Base-by-base conservation (phyloP, 1,284 basidiomycete species). In the Tilletia horrida region DNA sequence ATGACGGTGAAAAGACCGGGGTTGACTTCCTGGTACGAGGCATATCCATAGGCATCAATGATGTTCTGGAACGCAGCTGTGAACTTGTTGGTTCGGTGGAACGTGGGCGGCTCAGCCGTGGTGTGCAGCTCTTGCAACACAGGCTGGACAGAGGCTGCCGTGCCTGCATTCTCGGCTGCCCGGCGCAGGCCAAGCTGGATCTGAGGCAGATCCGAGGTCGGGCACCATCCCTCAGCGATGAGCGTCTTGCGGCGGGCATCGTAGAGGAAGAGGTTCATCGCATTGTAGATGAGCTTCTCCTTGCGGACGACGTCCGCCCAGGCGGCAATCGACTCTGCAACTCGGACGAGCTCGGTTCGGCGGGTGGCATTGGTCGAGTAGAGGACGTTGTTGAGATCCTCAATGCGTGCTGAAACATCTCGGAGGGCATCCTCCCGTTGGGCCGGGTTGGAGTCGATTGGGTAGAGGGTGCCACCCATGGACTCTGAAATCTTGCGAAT, bases 401-500 rank as follows among this genome's bases (percentile, higher is more conserved):
- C 95, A 55, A 99, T 87, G 69, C 94, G 90, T 66, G 86, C 86
- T 14, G 89, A 88, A 52, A 97, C 93, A 78, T 97, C 93, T 61
- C 90, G 89, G 67, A 98, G 87, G 21, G 93, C 89, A 67, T 94
- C 91, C 29, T 89, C 86, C 62, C 96, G 92, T 83, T 92, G 94
- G 84, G 93, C 92, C 1, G 91, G 88, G 75, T 95, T 93, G 55
- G 93, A 86, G 82, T 97, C 95, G 81, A 99, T 95, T 43, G 93
- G 92, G 84, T 95, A 97, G 67, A 98, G 85, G 0, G 93, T 96
- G 1, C 91, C 96, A 59, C 96, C 94, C 91, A 98, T 97, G 40
- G 92, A 94, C 84, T 97, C 96, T 57, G 93, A 91, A 70, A 99
- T 92, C 83, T 95, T 97, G 81, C 95, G 92, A 81, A 99, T 97